Evolutionary conservation across 106 monocot genomes (phyloP).

Genomic region (Narthecium ossifragum): DNA sequence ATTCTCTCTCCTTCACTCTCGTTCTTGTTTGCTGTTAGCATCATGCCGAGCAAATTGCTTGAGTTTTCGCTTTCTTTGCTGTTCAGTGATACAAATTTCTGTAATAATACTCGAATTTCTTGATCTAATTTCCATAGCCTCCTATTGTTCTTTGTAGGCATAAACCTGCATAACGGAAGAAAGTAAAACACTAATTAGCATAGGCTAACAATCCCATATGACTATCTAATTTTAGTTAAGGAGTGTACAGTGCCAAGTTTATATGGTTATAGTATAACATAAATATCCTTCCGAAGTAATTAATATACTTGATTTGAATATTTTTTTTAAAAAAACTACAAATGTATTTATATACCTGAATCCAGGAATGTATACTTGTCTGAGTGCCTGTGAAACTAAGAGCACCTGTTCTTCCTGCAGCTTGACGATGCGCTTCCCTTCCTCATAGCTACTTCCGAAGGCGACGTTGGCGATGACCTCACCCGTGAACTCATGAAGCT

Average conservation of each 20-base stretch:
- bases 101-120: slow-evolving; percentile 2
- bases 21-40: not conserved
- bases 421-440: not conserved
- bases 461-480: slow-evolving; percentile 18
- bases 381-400: not conserved
- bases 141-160: not conserved
- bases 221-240: too few species aligned
- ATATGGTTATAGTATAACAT: too few species aligned
- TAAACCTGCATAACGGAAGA: not conserved
- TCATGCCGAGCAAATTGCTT: slow-evolving; percentile 12
- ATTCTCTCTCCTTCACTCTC: slow-evolving; percentile 6
- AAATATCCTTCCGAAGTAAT: not conserved
- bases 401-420: not conserved
- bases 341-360: slow-evolving; percentile 8
- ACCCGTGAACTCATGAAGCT: slow-evolving; percentile 20
- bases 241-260: too few species aligned
- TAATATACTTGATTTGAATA: not conserved
- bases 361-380: slow-evolving; percentile 6
- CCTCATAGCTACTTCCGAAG: slow-evolving; percentile 2
- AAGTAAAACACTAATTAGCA: too few species aligned
- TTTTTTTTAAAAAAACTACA: not conserved
- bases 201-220: too few species aligned
- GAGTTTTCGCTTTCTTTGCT: not conserved
- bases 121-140: not conserved
- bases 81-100: slow-evolving; percentile 9